Conservation (phyloP, 371 early-diverging fungal species). For the Mortierella sp. region DNA sequence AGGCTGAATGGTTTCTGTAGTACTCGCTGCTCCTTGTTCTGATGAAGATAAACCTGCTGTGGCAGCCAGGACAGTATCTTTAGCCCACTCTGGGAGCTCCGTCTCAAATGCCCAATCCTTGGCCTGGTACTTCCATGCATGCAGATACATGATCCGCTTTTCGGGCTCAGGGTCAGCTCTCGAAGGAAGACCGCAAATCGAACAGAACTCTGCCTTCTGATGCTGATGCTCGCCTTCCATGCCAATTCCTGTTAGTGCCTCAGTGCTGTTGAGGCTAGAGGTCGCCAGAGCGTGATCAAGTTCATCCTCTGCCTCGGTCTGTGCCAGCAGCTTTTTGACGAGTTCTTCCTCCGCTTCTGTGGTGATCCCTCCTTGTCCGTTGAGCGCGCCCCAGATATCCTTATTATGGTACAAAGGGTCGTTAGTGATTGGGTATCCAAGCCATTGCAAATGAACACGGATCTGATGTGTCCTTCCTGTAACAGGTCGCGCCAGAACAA, state of each 20-base stretch:
- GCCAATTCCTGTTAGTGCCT: not conserved
- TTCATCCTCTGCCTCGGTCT: constrained; percentile 53
- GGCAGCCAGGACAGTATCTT: constrained; percentile 32
- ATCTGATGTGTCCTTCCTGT: constrained; percentile 99
- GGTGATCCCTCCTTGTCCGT: constrained; percentile 70
- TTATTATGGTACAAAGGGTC: constrained; percentile 92
- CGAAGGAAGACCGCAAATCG: constrained; percentile 37
- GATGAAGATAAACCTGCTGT: not conserved
- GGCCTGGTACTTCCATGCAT: constrained; percentile 84
- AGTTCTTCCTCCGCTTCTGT: constrained; percentile 44
- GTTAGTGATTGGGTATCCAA: constrained; percentile 98
- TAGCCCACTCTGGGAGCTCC: constrained; percentile 85
- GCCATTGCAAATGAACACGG: constrained; percentile 96
- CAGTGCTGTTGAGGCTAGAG: constrained; percentile 5
- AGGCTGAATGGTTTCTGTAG: not conserved
- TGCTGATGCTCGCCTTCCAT: constrained; percentile 9
- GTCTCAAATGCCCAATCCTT: constrained; percentile 85
- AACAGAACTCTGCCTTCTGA: constrained; percentile 42
- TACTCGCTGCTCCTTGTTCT: constrained; percentile 2
- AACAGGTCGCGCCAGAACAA: constrained; percentile 74
- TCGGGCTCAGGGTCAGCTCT: constrained; percentile 76
- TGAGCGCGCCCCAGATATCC: constrained; percentile 76
- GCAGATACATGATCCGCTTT: constrained; percentile 86
- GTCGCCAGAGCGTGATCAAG: constrained; percentile 36
- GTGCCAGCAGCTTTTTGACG: constrained; percentile 41